Base-by-base conservation (phyloP, 768 basidiomycete genomes). In the Tylopilus sp. region DNA sequence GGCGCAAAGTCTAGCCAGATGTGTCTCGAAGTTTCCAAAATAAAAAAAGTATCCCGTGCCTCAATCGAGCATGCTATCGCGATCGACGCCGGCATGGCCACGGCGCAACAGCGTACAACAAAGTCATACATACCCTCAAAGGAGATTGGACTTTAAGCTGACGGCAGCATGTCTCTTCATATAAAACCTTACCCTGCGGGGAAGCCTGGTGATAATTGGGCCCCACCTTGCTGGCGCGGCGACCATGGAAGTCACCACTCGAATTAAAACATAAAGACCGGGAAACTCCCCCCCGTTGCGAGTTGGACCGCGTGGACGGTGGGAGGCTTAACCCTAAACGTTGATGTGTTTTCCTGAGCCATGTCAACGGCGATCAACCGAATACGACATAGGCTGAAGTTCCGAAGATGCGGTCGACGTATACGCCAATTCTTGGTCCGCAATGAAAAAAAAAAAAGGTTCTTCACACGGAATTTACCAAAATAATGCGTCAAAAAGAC, bases 101-200 rank as follows among this genome's bases (percentile, higher is more conserved):
- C 44, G 50, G 49, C 56, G 47, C 28, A 52, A 62, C 48, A 57
- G n/a, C 52, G 53, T 56, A 58, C 53, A 50, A 52, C 28, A 28
- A 7, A 28, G 28, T 28, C 79, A 75, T 69, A 77, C 79, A 75
- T 69, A 77, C 8, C 75, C 76, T 18, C 75, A 78, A 41, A 79
- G 79, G 45, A 79, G 84, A 22, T 81, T 81, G 62, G 63, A 26
- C 77, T 79, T 82, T 85, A 63, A 81, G 79, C 63, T 63, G 71
- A 23, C 73, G 77, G 39, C 46, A 48, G 38, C 39, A 31, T 18
- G 38, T 18, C 44, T 28, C 30, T n/a, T 55, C 50, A 17, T 53
- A 44, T 39, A 44, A 55, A 52, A 49, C 51, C 18, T 35, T 44
- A 44, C 43, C 43, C 44, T 57, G 54, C 38, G 60, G 66, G 56